Conservation (phyloP, 148 eudicot genomes). For the Rhododendron henanense region DNA sequence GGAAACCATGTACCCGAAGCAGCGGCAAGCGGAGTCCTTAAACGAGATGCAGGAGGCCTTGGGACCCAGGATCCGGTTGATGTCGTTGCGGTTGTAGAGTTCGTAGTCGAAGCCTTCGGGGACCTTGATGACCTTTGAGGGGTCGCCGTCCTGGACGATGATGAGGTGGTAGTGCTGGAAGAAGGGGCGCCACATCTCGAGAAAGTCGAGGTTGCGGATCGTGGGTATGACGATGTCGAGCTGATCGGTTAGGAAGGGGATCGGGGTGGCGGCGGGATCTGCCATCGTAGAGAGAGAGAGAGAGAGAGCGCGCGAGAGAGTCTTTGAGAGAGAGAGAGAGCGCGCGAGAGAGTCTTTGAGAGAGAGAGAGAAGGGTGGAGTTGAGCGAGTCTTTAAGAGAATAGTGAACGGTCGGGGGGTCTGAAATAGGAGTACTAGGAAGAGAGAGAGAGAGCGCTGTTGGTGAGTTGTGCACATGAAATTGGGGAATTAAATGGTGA, state of each 20-base stretch:
- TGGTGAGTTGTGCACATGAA: not conserved
- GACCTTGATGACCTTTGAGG: conserved; percentile 49
- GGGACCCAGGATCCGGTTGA: conserved; percentile 70
- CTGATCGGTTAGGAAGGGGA: conserved; percentile 60
- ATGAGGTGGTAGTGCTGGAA: conserved; percentile 72
- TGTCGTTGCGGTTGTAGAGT: conserved; percentile 71
- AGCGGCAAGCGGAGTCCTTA: conserved; percentile 86
- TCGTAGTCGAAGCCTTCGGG: conserved; percentile 87
- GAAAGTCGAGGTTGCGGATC: conserved; percentile 79
- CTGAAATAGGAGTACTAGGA: not conserved
- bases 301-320: not conserved
- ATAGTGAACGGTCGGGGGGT: not conserved
- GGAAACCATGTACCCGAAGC: conserved; percentile 82
- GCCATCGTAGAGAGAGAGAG: conserved; percentile 32
- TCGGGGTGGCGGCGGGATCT: conserved; percentile 26
- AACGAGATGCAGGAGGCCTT: conserved; percentile 78
- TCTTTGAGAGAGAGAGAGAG: conserved; percentile 5
- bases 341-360: not conserved
- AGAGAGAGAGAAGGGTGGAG: not conserved
- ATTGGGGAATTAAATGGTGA: not conserved
- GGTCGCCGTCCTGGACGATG: conserved; percentile 88
- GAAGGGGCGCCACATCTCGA: conserved; percentile 83
- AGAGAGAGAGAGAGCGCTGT: not conserved
- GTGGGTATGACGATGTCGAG: conserved; percentile 82
- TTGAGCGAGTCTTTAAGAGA: not conserved